phyloP scores from a whole-genome alignment of 257 asterid species.

The Scutellaria baicalensis region DNA sequence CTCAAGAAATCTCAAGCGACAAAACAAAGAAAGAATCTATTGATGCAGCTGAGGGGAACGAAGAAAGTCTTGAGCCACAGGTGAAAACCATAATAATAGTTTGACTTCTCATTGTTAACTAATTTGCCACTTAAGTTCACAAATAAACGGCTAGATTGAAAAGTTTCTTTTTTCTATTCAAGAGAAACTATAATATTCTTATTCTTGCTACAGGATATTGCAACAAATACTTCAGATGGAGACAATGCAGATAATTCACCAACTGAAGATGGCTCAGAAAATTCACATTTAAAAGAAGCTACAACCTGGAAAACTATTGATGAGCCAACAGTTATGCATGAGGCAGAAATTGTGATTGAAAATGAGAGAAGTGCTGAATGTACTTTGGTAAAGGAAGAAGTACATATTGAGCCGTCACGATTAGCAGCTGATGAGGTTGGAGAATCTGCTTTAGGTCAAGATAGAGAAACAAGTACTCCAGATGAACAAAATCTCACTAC shows the following conservation, averaged over 20 bases:
- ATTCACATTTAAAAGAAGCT: neutral
- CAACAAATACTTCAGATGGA: neutral
- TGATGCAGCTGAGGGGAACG: slow-evolving; percentile 8
- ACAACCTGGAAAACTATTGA: neutral
- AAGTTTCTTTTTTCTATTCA: too few relatives aligned
- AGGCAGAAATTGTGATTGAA: neutral
- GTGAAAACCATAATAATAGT: neutral
- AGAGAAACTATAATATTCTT: too few relatives aligned
- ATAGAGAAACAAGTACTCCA: slow-evolving; percentile 11
- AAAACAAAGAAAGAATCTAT: neutral
- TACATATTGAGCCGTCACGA: slow-evolving; percentile 8
- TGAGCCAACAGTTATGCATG: neutral
- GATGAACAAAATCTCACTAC: slow-evolving; percentile 10
- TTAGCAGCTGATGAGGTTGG: slow-evolving; percentile 1
- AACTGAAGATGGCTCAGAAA: slow-evolving; percentile 6
- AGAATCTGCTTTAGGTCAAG: neutral
- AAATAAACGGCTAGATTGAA: neutral
- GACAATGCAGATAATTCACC: neutral
- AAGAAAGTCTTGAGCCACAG: slow-evolving; percentile 10
- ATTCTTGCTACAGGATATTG: too few relatives aligned
- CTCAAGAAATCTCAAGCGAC: slow-evolving; percentile 13
- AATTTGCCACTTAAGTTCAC: neutral
- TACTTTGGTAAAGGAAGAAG: slow-evolving; percentile 2
- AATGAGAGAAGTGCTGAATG: neutral
- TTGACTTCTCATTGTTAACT: neutral